Percentiles rank a stretch among this genome's conserved stretches.
Conservation (phyloP, 2,329 filamentous ascomycete genomes). For the Cercospora berteroae region DNA sequence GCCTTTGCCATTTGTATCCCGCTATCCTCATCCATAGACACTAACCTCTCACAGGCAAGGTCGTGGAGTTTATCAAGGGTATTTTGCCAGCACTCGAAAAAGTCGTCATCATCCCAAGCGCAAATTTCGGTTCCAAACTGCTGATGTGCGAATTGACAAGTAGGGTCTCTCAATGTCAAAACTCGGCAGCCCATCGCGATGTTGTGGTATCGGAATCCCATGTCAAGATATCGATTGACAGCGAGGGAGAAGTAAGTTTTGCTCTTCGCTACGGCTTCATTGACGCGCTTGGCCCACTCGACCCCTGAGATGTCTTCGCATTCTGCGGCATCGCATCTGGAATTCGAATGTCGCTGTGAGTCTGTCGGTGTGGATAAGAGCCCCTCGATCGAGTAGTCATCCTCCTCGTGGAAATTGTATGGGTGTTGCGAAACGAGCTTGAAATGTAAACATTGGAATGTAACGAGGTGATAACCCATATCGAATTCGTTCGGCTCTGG, state of each 20-base stretch:
- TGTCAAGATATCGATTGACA: not conserved
- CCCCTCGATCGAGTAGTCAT: not conserved
- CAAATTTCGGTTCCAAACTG: not conserved
- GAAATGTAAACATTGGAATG: slow-evolving; percentile 4
- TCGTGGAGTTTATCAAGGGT: not conserved
- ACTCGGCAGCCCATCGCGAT: not conserved
- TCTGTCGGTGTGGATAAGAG: not conserved
- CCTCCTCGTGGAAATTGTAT: not conserved
- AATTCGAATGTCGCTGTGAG: not conserved
- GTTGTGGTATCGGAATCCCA: not conserved
- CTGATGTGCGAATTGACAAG: not conserved
- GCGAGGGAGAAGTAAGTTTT: not conserved
- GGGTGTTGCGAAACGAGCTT: not conserved
- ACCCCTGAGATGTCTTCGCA: not conserved
- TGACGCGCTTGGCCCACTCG: not conserved
- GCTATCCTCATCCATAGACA: not conserved
- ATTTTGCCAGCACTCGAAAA: not conserved
- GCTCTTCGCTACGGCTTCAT: not conserved
- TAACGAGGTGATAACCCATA: not conserved
- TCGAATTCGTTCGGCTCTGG: not conserved
- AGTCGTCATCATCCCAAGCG: not conserved
- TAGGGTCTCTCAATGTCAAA: not conserved
- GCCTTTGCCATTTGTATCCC: not conserved
- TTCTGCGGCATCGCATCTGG: not conserved
- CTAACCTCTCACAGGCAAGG: not conserved